Conservation (phyloP, 208 protist species). For the Kentomonas sorsogonicus region DNA sequence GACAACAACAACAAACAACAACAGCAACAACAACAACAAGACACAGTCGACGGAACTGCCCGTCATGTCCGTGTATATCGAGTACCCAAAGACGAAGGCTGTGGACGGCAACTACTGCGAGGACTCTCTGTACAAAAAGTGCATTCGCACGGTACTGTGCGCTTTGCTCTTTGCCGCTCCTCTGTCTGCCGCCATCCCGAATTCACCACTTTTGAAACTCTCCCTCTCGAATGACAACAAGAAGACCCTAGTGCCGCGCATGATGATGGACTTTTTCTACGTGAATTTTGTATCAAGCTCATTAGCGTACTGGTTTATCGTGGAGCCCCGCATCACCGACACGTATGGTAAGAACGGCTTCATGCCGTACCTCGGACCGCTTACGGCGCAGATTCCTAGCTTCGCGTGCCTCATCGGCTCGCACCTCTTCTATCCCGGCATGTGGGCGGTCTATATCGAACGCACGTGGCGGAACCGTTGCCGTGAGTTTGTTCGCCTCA, state of each 20-base stretch:
- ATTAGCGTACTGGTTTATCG: constrained; percentile 30
- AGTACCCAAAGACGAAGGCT: neutral
- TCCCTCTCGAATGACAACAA: constrained; percentile 59
- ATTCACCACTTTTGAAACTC: constrained; percentile 49
- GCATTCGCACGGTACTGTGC: constrained; percentile 43
- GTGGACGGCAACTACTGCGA: constrained; percentile 3
- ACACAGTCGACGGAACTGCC: too few species aligned
- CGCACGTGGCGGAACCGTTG: constrained; percentile 38
- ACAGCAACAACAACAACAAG: too few species aligned
- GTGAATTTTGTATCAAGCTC: constrained; percentile 49
- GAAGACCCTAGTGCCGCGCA: constrained; percentile 49
- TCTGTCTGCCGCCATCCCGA: constrained; percentile 32
- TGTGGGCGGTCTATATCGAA: constrained; percentile 67
- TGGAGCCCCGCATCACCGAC: constrained; percentile 42
- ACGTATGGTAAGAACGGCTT: constrained; percentile 34
- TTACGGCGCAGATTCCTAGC: constrained; percentile 48
- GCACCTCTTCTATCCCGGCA: constrained; percentile 57
- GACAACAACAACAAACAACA: too few species aligned
- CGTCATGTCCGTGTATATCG: too few species aligned
- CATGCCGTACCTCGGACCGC: constrained; percentile 49
- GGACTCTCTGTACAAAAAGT: constrained; percentile 16
- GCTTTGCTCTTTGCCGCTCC: constrained; percentile 41
- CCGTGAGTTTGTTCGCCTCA: constrained; percentile 51
- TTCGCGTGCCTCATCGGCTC: constrained; percentile 41
- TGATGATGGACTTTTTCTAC: constrained; percentile 77